Evolutionary conservation across 129 eudicot species (phyloP).

Genomic region (Flaveria brownii): DNA sequence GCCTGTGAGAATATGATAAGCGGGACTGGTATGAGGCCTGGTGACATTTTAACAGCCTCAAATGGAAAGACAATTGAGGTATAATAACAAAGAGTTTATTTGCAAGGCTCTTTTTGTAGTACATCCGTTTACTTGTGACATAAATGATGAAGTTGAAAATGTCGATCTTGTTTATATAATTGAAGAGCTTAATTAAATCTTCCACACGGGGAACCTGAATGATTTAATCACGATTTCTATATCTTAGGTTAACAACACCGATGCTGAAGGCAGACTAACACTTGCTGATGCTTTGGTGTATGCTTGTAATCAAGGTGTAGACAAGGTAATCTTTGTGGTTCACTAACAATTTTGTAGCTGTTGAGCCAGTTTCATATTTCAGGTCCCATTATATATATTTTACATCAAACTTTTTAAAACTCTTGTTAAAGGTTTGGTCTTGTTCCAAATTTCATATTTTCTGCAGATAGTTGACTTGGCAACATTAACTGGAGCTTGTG

Average conservation of each 20-base stretch:
- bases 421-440: constrained; percentile 4
- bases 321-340: constrained; percentile 58
- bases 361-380: neutral
- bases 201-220: too few relatives aligned
- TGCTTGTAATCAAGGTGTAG: constrained; percentile 97
- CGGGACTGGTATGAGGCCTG: constrained; percentile 99
- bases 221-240: neutral
- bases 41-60: constrained; percentile 89
- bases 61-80: constrained; percentile 99
- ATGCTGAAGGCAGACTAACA: constrained; percentile 99
- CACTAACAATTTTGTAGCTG: neutral
- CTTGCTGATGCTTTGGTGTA: constrained; percentile 98
- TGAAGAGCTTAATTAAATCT: neutral
- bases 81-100: neutral
- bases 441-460: constrained; percentile 15
- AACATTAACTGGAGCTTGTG: constrained; percentile 91
- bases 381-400: neutral
- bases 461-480: constrained; percentile 89
- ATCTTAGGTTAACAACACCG: constrained; percentile 88
- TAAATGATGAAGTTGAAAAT: neutral
- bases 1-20: constrained; percentile 99
- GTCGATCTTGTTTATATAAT: neutral
- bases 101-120: neutral
- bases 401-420: neutral
- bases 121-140: neutral